Evolutionary conservation across 306 rosid genomes (phyloP).

Genomic region (Myrica gale): DNA sequence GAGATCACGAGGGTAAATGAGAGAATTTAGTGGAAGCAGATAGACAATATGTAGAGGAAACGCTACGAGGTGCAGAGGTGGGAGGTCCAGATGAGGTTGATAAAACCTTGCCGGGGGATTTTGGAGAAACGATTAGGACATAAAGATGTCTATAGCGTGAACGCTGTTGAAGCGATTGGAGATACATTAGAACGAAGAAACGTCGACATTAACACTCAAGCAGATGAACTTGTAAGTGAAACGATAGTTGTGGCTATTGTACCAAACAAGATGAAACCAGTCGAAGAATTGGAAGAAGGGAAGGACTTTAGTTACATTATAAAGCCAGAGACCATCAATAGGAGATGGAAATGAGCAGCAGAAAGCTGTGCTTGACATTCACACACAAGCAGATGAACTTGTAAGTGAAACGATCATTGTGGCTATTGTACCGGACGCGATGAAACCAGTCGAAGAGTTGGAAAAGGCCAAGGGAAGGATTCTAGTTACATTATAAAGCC

Average conservation of each 20-base stretch:
- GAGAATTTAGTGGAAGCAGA: constrained; percentile 22
- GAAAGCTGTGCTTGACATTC: not conserved
- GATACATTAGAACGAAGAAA: not conserved
- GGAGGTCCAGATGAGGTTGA: not conserved
- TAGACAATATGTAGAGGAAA: not conserved
- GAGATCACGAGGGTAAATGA: constrained; percentile 45
- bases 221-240: not conserved
- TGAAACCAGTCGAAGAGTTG: not conserved
- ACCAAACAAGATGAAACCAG: not conserved
- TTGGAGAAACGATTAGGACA: constrained; percentile 6
- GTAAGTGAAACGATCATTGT: not conserved
- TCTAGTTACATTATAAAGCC: not conserved
- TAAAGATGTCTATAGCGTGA: not conserved
- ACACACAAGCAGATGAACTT: not conserved
- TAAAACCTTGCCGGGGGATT: too few relatives aligned
- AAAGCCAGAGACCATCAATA: not conserved
- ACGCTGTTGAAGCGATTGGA: not conserved
- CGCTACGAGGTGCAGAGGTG: constrained; percentile 7
- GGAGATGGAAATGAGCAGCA: constrained; percentile 6
- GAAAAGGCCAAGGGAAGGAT: not conserved
- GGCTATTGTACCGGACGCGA: not conserved
- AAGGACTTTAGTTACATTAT: not conserved
- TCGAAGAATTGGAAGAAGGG: not conserved
- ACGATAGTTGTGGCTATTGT: not conserved
- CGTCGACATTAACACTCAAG: constrained; percentile 3